A percentile compares a stretch with the other conserved stretches of the same genome.
Conservation (phyloP, 2,329 filamentous ascomycete genomes). For the Epichloe brachyelytri region DNA sequence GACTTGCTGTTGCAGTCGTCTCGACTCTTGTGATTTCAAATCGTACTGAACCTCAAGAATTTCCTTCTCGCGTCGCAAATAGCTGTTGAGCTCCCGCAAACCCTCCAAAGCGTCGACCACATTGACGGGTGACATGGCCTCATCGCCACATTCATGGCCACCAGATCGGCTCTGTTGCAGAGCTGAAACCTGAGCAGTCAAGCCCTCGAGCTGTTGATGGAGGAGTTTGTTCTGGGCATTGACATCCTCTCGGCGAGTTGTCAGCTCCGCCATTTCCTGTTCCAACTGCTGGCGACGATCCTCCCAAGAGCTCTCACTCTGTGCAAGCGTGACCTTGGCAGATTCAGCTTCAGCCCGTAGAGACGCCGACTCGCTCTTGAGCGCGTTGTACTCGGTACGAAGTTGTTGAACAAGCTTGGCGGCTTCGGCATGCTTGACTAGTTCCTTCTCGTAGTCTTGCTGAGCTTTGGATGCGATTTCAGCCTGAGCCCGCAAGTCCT, state of each 20-base stretch:
- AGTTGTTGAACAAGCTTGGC: slow-evolving; percentile 70
- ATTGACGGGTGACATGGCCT: slow-evolving; percentile 37
- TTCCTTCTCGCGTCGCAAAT: slow-evolving; percentile 88
- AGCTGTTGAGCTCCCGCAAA: slow-evolving; percentile 81
- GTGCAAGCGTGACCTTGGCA: slow-evolving; percentile 62
- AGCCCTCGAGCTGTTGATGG: slow-evolving; percentile 75
- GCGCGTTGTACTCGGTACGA: slow-evolving; percentile 65
- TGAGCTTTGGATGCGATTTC: slow-evolving; percentile 89
- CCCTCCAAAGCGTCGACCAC: slow-evolving; percentile 54
- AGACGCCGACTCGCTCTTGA: slow-evolving; percentile 66
- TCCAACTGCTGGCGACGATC: slow-evolving; percentile 72
- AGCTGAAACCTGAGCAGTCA: slow-evolving; percentile 65
- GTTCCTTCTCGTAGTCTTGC: slow-evolving; percentile 86
- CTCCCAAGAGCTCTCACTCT: slow-evolving; percentile 80
- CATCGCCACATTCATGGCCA: slow-evolving; percentile 36
- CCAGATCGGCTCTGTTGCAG: slow-evolving; percentile 61
- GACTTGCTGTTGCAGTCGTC: slow-evolving; percentile 79
- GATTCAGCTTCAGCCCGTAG: slow-evolving; percentile 75
- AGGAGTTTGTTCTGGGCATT: slow-evolving; percentile 83
- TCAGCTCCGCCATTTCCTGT: slow-evolving; percentile 68
- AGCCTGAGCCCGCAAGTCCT: slow-evolving; percentile 84
- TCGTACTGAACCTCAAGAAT: slow-evolving; percentile 96
- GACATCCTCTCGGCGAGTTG: slow-evolving; percentile 67
- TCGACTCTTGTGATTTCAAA: slow-evolving; percentile 74
- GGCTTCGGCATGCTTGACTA: slow-evolving; percentile 93